Evolutionary conservation across 1,139 yeast species (phyloP), one percentile per base, ranked within the genome.

Genomic region (Pichia sp.): DNA sequence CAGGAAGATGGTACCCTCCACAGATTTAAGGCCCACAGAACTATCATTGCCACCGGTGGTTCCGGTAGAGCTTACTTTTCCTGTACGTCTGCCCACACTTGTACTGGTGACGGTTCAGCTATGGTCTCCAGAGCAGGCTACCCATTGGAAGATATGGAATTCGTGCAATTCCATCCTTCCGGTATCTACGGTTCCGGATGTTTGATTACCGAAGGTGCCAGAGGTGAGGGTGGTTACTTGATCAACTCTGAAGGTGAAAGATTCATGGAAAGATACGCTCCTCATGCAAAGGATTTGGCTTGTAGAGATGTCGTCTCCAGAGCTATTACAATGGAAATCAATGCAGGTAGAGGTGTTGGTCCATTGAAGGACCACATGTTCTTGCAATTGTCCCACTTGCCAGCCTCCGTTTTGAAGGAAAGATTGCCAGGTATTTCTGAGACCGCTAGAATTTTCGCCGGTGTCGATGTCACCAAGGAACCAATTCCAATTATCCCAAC

Each of bases 111-210:
- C 73, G 99, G 99, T 72, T 83, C 79, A 69, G 99, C 97, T 64
- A 93, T 93, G 98, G 98, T 89, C 58, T 76, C 97, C 51, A 85
- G 99, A 75, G 99, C 99, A 54, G 99, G 99, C 57, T 83, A 91
- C 72, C 99, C 99, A 54, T 79, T 91, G 68, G 96, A 93, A 76
- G 99, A 93, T 75, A 78, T 91, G 75, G 99, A 93, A 75, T 93
- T 93, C 68, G 93, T 93, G 58, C 99, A 93, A 76, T 93, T 93
- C 91, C 99, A 93, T 74, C 99, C 99, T 58, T 90, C 98, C 41
- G 99, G 99, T 80, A 93, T 93, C 71, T 93, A 93, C 73, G 99
- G 99, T 56, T 90, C 98, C 47, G 99, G 99, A 60, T 93, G 98
- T 78, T 78, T 93, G 76, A 93, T 93, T 70, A 93, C 99, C 57